phyloP scores from a whole-genome alignment of 768 basidiomycete genomes.

The Baorangia bicolor region DNA sequence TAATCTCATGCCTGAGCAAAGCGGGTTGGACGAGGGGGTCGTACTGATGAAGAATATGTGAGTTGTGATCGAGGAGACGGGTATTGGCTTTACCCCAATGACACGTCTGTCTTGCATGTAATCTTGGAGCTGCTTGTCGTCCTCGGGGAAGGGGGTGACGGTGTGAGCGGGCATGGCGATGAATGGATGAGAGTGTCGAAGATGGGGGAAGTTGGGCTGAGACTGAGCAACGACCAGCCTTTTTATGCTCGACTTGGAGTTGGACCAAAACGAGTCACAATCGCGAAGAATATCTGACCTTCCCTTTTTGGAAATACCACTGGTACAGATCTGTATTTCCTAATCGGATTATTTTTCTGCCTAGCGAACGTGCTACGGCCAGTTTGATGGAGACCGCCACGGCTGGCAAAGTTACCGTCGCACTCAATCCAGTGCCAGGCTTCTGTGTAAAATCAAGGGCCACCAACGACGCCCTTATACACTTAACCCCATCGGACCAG shows the following conservation, averaged over 20 bases:
- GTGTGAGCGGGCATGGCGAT: conserved; percentile 34
- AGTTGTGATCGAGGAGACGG: conserved; percentile 6
- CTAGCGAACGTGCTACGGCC: conserved; percentile 1
- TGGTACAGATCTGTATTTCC: conserved; percentile 4
- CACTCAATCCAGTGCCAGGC: conserved; percentile 59
- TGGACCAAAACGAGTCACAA: neutral
- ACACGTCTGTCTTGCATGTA: conserved; percentile 84
- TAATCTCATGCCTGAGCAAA: conserved; percentile 84
- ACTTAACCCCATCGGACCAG: conserved; percentile 9
- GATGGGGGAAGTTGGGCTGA: neutral
- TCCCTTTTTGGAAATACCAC: neutral
- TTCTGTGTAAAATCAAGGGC: conserved; percentile 69
- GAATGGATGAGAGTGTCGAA: neutral
- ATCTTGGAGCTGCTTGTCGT: conserved; percentile 59
- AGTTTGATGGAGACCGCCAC: conserved; percentile 19
- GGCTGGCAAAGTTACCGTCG: conserved; percentile 22
- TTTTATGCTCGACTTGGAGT: conserved; percentile 31
- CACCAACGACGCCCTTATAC: conserved; percentile 37
- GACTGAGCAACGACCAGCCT: neutral
- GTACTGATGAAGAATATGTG: conserved; percentile 51
- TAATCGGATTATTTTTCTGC: neutral
- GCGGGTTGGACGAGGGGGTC: conserved; percentile 96
- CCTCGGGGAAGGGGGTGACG: conserved; percentile 64
- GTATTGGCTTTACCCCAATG: conserved; percentile 55
- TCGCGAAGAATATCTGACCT: neutral